Evolutionary conservation across 345 rosid genomes (phyloP), one percentile per base, ranked within the genome.

Genomic region (Eucalyptus polyanthemos): DNA sequence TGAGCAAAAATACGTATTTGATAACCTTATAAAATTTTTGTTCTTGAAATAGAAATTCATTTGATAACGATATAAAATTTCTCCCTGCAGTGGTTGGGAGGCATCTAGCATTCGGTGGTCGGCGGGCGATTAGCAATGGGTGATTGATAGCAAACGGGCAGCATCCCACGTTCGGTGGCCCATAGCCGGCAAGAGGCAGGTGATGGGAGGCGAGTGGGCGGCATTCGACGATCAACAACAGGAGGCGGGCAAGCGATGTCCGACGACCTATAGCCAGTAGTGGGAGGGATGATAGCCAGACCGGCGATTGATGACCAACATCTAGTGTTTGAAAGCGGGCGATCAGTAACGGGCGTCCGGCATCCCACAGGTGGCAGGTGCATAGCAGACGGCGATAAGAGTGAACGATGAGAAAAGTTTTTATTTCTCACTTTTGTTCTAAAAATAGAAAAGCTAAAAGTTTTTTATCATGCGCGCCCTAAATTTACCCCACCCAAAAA

Each of bases 371-470:
- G 19, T 15, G 19, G 8, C 1, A 6, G 1, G 21, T 16, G 54
- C 8, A 50, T 0, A 0, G 0, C 4, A 0, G 1, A 21, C 8
- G 2, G 8, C 0, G 4, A 50, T 50, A 4, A 50, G 54, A 50
- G 54, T 50, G 8, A 50, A 50, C 4, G 3, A 50, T 16, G 8
- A 16, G 8, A 50, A 50, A 50, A 50, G 8, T 15, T 6, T 50
- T 16, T 6, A 50, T 50, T 50, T 50, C 54, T 50, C 19, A 50
- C 54, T 50, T 50, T 16, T 50, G 21, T 50, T 50, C 54, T 6
- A 50, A 50, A 50, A 50, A 50, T 16, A 50, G 3, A 6, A 50
- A 50, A 6, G 1, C 3, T 51, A 51, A 51, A 50, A 51, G 2
- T 51, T 6, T 51, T 16, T 51, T 51, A 51, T 51, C 54, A 51